Percentiles rank a stretch among this genome's conserved stretches.
Conservation (phyloP, 2,329 filamentous ascomycete species). For the Alternaria tenuissima region DNA sequence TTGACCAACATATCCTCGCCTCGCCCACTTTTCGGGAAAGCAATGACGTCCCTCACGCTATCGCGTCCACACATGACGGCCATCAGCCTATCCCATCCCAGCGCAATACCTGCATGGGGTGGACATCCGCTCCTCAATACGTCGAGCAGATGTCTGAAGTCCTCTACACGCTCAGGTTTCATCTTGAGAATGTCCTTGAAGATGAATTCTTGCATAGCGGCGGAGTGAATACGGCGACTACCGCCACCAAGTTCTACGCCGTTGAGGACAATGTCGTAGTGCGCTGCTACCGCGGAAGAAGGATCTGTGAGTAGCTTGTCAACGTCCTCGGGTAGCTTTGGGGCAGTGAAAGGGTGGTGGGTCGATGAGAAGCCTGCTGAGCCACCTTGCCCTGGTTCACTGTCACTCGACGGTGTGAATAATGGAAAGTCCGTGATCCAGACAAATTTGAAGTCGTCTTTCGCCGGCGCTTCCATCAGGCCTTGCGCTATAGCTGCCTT, state of each 20-base stretch:
- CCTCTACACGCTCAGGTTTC: conserved; percentile 72
- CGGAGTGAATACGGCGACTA: conserved; percentile 88
- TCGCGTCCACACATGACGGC: conserved; percentile 79
- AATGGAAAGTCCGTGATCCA: conserved; percentile 94
- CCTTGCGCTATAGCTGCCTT: conserved; percentile 70
- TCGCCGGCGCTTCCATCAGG: conserved; percentile 61
- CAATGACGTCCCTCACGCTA: conserved; percentile 91
- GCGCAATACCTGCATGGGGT: conserved; percentile 90
- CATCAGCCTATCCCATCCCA: conserved; percentile 89
- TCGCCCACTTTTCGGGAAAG: conserved; percentile 92
- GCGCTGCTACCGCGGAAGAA: conserved; percentile 77
- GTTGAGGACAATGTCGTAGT: conserved; percentile 96
- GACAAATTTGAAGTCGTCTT: conserved; percentile 69
- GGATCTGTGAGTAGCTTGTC: conserved; percentile 77
- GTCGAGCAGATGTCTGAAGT: conserved; percentile 85
- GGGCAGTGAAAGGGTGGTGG: conserved; percentile 96
- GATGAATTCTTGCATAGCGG: conserved; percentile 82
- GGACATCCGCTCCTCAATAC: conserved; percentile 87
- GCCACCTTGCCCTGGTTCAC: conserved; percentile 81
- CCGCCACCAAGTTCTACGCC: conserved; percentile 94
- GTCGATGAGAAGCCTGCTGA: conserved; percentile 82
- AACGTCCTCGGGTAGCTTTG: conserved; percentile 74
- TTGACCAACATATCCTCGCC: conserved; percentile 86
- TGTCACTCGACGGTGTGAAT: conserved; percentile 75
- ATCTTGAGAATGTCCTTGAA: conserved; percentile 85